phyloP scores from a whole-genome alignment of 768 basidiomycete genomes.

The Suillus americanus region DNA sequence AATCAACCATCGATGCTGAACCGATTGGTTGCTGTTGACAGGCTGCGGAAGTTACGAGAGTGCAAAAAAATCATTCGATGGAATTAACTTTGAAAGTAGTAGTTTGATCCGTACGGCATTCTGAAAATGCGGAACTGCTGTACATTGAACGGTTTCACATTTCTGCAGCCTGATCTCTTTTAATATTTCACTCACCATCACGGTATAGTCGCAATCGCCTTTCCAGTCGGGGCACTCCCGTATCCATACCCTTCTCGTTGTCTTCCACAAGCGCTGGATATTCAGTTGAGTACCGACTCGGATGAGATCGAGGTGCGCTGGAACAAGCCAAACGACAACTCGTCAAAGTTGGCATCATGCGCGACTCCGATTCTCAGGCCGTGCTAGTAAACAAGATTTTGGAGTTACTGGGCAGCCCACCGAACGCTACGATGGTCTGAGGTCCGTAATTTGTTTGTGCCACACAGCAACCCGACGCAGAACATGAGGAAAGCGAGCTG shows the following conservation, averaged over 20 bases:
- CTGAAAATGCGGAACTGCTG: background rate
- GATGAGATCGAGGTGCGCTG: background rate
- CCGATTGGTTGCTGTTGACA: background rate
- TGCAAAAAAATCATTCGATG: background rate
- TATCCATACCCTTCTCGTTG: background rate
- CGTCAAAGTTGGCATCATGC: background rate
- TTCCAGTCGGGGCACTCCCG: background rate
- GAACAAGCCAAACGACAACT: background rate
- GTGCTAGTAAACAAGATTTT: background rate
- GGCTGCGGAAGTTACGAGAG: background rate
- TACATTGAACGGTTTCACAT: background rate
- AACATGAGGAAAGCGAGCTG: background rate
- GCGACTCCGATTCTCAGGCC: background rate
- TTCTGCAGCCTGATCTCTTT: background rate
- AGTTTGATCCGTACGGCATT: background rate
- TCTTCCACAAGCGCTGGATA: background rate
- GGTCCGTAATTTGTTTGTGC: background rate
- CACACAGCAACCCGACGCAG: background rate
- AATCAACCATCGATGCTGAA: background rate
- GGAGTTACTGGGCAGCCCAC: background rate
- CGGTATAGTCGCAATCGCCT: background rate
- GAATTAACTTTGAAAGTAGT: no score
- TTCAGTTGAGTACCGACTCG: no score
- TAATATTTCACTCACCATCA: background rate
- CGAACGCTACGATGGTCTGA: background rate